Base-by-base conservation (phyloP, 192 early-diverging fungal species). In the Rhizophagus clarus region DNA sequence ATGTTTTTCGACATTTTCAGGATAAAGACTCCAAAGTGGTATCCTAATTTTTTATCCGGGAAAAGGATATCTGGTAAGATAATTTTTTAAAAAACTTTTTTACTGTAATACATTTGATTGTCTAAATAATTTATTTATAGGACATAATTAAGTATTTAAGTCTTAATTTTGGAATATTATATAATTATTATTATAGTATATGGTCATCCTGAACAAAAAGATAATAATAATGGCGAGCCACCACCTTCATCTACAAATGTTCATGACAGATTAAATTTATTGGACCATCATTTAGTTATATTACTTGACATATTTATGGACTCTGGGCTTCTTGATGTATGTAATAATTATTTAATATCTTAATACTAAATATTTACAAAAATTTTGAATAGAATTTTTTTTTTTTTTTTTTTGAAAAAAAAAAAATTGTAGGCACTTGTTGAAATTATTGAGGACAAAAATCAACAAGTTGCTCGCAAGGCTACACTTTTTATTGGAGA, bases 1-100 rank as follows among this genome's bases (percentile, higher is more conserved):
- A 94, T 96, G 92, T 81, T 96, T 63, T 94, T 93, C 80, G 89
- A 93, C 29, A 90, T 96, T 26, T 93, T 96, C 68, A 85, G 90
- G 40, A 89, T 95, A 26, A 87, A 91, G 31, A 82, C 91, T 56
- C 93, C 93, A 4, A 90, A 80, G 84, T 80, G 90, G 87, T 87
- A 82, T 83, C 86, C 75, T 67, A 85, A 34, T 72, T 89, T 81
- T 74, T 84, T 82, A 76, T 84, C 70, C 60, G 87, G 78, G 42
- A 86, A 78, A 83, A 68, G 79, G 82, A 87, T 89, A 80, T 85
- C 84, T 56, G 29, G 79, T 84, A 80, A 40, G 10, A 10, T 37
- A 40, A n/a, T 17, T 20, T 37, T 15, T 20, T 40, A 22, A 8
- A 32, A 20, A 37, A 14, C 2, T 82, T 40, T 40, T 40, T 40